These are phyloP conservation scores for Paecilomyces fulvus DNA, from an alignment of 2,329 filamentous ascomycete species.

Conservation along the genomic window DNA sequence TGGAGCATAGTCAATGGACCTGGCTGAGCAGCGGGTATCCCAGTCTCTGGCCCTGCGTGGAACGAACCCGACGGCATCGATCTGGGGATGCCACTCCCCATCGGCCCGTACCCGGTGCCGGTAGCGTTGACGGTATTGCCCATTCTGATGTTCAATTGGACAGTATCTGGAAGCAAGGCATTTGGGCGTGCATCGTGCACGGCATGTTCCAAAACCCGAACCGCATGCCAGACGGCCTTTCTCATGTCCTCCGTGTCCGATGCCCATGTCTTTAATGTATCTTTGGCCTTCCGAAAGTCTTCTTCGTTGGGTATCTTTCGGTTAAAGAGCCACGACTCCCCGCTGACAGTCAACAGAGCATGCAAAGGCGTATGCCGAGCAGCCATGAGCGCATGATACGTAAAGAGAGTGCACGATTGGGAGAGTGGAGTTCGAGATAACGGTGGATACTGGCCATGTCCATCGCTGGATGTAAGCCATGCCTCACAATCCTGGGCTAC, in stretches of 20 bases:
- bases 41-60: neutral
- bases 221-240: slow-evolving; percentile 25
- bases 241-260: slow-evolving; percentile 16
- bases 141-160: neutral
- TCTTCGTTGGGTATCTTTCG: slow-evolving; percentile 23
- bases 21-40: neutral
- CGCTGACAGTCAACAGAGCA: slow-evolving; percentile 23
- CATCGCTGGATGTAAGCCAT: slow-evolving; percentile 1
- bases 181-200: slow-evolving; percentile 1
- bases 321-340: slow-evolving; percentile 29
- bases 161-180: neutral
- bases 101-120: neutral
- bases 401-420: slow-evolving; percentile 14
- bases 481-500: slow-evolving; percentile 5
- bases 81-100: neutral
- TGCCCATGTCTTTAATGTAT: slow-evolving; percentile 20
- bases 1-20: slow-evolving; percentile 20
- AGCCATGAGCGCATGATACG: slow-evolving; percentile 21
- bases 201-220: slow-evolving; percentile 12
- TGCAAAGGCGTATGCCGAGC: slow-evolving; percentile 22
- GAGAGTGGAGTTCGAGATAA: neutral
- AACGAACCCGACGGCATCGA: neutral
- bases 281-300: slow-evolving; percentile 22
- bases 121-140: neutral
- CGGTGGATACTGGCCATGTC: neutral